These are phyloP conservation scores for Mucor indicus DNA, from an alignment of 371 early-diverging fungal genomes.

Conservation along the genomic window DNA sequence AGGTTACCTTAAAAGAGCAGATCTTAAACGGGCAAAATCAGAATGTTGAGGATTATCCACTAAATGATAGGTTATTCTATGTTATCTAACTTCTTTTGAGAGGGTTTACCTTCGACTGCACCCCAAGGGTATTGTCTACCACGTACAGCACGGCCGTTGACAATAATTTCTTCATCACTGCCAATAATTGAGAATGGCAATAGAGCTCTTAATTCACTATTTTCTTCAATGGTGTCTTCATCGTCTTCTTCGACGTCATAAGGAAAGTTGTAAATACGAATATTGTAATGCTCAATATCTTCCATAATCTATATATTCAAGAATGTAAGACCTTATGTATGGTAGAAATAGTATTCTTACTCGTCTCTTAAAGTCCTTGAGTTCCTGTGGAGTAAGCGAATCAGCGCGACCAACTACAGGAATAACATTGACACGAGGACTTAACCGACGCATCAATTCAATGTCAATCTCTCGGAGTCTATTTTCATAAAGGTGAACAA, in stretches of 20 bases:
- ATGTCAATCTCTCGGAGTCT: conserved; percentile 96
- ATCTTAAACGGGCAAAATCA: conserved; percentile 96
- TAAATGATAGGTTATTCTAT: too few relatives aligned
- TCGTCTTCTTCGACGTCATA: conserved; percentile 79
- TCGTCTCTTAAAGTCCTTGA: conserved; percentile 79
- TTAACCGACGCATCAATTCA: conserved; percentile 92
- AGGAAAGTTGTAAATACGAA: conserved; percentile 88
- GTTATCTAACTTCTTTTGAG: too few relatives aligned
- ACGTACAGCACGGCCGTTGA: conserved; percentile 76
- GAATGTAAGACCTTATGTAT: neutral
- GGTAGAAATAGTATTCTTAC: conserved; percentile 26
- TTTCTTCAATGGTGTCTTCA: conserved; percentile 95
- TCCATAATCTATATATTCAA: conserved; percentile 75
- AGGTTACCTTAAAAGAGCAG: conserved; percentile 80
- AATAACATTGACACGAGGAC: conserved; percentile 92
- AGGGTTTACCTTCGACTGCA: conserved; percentile 80
- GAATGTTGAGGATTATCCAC: conserved; percentile 89
- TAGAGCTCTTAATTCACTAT: conserved; percentile 84
- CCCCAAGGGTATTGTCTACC: conserved; percentile 99
- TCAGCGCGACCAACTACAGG: conserved; percentile 87
- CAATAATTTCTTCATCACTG: conserved; percentile 85
- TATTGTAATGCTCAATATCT: conserved; percentile 87
- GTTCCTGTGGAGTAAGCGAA: conserved; percentile 72
- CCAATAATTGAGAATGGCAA: conserved; percentile 98
- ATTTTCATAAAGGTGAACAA: too few relatives aligned